Evolutionary conservation across 805 yeast genomes (phyloP).

Genomic region (Teunomyces stri): DNA sequence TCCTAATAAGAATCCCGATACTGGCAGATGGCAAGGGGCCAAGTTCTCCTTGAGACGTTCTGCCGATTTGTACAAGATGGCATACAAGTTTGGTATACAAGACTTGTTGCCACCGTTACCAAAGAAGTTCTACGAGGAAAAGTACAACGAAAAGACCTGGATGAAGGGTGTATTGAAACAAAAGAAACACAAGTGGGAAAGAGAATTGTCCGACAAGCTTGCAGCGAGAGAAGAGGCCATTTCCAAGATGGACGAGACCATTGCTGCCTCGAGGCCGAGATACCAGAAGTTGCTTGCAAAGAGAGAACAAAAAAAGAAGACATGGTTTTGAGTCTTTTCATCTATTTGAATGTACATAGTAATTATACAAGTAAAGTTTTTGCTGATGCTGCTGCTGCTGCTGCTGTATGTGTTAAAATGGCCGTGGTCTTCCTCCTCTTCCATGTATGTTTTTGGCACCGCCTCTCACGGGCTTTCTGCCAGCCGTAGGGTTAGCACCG

Average conservation of each 20-base stretch:
- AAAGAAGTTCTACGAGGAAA: constrained; percentile 76
- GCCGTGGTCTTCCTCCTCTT: constrained; percentile 15
- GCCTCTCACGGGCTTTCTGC: constrained; percentile 6
- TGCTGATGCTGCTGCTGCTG: background rate
- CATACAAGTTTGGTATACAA: constrained; percentile 74
- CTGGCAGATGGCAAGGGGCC: constrained; percentile 75
- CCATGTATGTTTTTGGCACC: constrained; percentile 4
- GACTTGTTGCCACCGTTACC: constrained; percentile 70
- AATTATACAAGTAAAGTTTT: background rate
- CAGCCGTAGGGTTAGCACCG: constrained; percentile 16
- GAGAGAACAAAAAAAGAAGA: constrained; percentile 32
- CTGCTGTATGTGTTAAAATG: background rate
- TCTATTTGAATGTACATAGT: constrained; percentile 1
- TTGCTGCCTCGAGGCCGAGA: constrained; percentile 56
- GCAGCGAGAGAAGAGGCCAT: constrained; percentile 64
- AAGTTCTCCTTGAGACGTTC: constrained; percentile 78
- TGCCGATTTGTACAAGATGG: constrained; percentile 78
- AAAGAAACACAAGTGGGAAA: constrained; percentile 80
- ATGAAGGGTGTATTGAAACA: constrained; percentile 76
- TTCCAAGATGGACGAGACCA: constrained; percentile 60
- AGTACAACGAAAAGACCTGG: constrained; percentile 64
- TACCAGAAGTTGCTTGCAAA: constrained; percentile 40
- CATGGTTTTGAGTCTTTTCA: constrained; percentile 26
- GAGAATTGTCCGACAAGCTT: constrained; percentile 58
- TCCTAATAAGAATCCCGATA: constrained; percentile 79